Percentiles rank a stretch among this genome's conserved stretches.
phyloP scores from a whole-genome alignment of 2,329 filamentous ascomycete genomes.

The Neofusicoccum umdonicola region DNA sequence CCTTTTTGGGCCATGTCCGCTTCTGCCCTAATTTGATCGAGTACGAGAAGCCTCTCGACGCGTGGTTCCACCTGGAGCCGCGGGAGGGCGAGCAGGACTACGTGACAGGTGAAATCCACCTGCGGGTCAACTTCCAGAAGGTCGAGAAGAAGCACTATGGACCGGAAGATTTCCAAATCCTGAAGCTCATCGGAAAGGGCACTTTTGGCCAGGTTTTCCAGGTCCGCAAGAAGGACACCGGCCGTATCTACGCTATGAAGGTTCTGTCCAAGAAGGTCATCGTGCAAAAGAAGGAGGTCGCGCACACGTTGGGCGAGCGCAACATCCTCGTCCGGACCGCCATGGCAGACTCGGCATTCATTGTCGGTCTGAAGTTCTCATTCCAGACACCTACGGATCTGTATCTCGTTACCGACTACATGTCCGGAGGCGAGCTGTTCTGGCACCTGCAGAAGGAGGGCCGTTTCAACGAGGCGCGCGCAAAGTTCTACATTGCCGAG shows the following conservation, averaged over 20 bases:
- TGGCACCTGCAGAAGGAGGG: constrained; percentile 98
- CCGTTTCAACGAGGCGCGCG: constrained; percentile 87
- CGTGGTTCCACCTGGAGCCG: constrained; percentile 81
- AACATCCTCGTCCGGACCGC: constrained; percentile 97
- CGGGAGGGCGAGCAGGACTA: constrained; percentile 76
- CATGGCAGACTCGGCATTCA: constrained; percentile 93
- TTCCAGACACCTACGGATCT: constrained; percentile 97
- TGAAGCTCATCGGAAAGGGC: constrained; percentile 95
- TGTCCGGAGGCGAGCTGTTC: constrained; percentile 97
- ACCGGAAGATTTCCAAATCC: constrained; percentile 90
- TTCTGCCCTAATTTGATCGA: constrained; percentile 70
- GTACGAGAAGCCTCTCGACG: constrained; percentile 69
- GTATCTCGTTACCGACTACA: constrained; percentile 98
- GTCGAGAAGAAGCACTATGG: constrained; percentile 89
- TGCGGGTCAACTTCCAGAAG: constrained; percentile 82
- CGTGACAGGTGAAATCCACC: constrained; percentile 80
- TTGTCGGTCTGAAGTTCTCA: constrained; percentile 96
- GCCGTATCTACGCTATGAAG: constrained; percentile 98
- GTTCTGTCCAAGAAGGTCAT: constrained; percentile 99
- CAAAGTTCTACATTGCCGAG: constrained; percentile 98
- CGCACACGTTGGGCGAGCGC: constrained; percentile 92
- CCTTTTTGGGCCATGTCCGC: constrained; percentile 87
- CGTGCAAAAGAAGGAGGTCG: constrained; percentile 98
- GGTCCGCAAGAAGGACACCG: constrained; percentile 94
- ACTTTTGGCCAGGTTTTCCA: constrained; percentile 99